Evolutionary conservation across 805 yeast species (phyloP).

Genomic region (Starmerella kuoi): DNA sequence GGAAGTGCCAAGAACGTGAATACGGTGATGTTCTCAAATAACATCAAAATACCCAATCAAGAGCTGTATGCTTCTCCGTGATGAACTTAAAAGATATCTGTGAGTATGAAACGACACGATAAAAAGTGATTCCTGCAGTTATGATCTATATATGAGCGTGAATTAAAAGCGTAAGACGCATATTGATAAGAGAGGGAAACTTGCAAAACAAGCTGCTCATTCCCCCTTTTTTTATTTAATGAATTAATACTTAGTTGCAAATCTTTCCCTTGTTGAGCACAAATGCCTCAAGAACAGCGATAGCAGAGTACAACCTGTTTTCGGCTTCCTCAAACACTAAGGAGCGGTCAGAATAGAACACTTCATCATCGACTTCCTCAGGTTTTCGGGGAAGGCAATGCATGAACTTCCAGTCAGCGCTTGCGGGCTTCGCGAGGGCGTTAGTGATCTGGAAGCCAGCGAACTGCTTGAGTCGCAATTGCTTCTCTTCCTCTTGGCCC

Average conservation of each 20-base stretch:
- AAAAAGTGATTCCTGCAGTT: no score
- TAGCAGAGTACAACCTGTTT: constrained; percentile 90
- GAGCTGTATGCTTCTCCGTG: no score
- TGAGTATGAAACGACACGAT: no score
- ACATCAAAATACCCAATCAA: constrained; percentile 1
- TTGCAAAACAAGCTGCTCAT: not conserved
- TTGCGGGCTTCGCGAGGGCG: constrained; percentile 48
- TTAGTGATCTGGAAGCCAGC: constrained; percentile 73
- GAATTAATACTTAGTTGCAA: no score
- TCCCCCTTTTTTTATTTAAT: not conserved
- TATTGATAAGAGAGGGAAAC: not conserved
- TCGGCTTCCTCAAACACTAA: constrained; percentile 93
- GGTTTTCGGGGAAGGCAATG: constrained; percentile 94
- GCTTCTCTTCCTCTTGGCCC: constrained; percentile 87
- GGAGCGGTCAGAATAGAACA: constrained; percentile 72
- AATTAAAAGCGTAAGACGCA: no score
- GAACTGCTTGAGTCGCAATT: constrained; percentile 62
- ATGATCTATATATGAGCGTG: no score
- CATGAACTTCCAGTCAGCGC: constrained; percentile 75
- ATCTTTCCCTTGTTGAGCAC: constrained; percentile 63
- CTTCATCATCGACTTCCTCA: constrained; percentile 89
- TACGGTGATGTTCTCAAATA: not conserved
- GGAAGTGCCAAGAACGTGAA: not conserved
- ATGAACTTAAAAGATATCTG: no score
- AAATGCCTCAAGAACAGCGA: constrained; percentile 83